A percentile compares a stretch with the other conserved stretches of the same genome.
Conservation (phyloP, 805 yeast species). For the Cyberlindnera misumaiensis region DNA sequence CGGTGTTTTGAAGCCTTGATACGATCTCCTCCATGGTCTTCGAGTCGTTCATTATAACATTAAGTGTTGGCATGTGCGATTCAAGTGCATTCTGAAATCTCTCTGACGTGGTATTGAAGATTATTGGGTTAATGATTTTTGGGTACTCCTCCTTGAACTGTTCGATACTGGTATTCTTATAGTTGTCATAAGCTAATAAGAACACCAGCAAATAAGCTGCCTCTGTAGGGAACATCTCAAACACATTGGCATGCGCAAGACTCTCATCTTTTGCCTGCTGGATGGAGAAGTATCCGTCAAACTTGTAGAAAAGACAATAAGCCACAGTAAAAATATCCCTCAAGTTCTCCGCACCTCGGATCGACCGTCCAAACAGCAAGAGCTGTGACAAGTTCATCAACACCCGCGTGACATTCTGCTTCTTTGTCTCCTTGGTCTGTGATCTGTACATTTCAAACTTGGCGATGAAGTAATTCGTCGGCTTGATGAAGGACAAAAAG, state of each 20-base stretch:
- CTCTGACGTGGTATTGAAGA: background rate
- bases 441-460: slow-evolving; percentile 9
- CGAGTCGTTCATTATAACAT: background rate
- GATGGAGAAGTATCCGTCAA: slow-evolving; percentile 3
- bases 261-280: background rate
- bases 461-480: slow-evolving; percentile 14
- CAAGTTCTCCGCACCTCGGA: slow-evolving; percentile 1
- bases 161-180: background rate
- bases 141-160: slow-evolving; percentile 4
- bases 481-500: slow-evolving; percentile 14
- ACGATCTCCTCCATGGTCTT: slow-evolving; percentile 2
- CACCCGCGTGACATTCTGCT: slow-evolving; percentile 12
- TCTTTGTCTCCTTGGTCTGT: slow-evolving; percentile 4
- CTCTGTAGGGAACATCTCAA: slow-evolving; percentile 8
- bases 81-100: slow-evolving; percentile 6
- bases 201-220: slow-evolving; percentile 8
- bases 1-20: background rate
- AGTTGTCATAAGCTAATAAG: slow-evolving; percentile 7
- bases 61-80: background rate
- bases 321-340: slow-evolving; percentile 5
- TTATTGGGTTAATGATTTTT: background rate
- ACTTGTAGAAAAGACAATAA: slow-evolving; percentile 6
- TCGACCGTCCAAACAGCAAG: slow-evolving; percentile 9
- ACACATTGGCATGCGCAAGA: slow-evolving; percentile 1
- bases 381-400: slow-evolving; percentile 14